A percentile compares a stretch with the other conserved stretches of the same genome.
These are phyloP conservation scores for Podila horticola DNA, from an alignment of 192 early-diverging fungal genomes.

Conservation along the genomic window DNA sequence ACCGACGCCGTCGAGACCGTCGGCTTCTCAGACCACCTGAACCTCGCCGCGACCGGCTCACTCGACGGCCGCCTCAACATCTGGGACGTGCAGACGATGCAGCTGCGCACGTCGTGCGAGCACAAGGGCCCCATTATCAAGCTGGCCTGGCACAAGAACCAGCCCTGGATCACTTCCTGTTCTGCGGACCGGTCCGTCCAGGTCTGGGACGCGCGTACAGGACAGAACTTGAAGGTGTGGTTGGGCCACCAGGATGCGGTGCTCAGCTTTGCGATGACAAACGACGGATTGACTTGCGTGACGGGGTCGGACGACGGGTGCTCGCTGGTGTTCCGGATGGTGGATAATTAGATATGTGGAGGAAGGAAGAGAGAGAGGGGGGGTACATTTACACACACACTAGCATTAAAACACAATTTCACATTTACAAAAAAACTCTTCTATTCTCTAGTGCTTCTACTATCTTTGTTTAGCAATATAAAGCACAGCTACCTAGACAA, in stretches of 20 bases:
- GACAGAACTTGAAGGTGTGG: conserved; percentile 76
- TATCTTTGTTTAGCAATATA: too few relatives aligned
- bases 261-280: conserved; percentile 81
- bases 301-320: conserved; percentile 90
- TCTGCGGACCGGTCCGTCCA: conserved; percentile 86
- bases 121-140: conserved; percentile 91
- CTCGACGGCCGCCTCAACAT: conserved; percentile 90
- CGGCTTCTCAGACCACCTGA: conserved; percentile 74
- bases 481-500: too few relatives aligned
- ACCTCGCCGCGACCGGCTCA: conserved; percentile 85
- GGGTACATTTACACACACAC: not conserved
- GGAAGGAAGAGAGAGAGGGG: not conserved
- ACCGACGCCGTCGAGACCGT: conserved; percentile 90
- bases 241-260: conserved; percentile 90
- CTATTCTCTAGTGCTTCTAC: too few relatives aligned
- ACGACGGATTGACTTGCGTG: conserved; percentile 76
- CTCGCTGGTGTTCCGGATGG: conserved; percentile 72
- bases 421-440: too few relatives aligned
- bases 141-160: conserved; percentile 74
- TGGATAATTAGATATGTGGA: conserved; percentile 23
- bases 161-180: conserved; percentile 76
- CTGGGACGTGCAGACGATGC: conserved; percentile 91
- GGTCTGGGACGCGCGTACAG: conserved; percentile 93
- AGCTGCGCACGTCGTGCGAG: conserved; percentile 79
- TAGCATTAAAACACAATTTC: too few relatives aligned